Conservation (phyloP, 2,329 filamentous ascomycete genomes). For the Colletotrichum scovillei region DNA sequence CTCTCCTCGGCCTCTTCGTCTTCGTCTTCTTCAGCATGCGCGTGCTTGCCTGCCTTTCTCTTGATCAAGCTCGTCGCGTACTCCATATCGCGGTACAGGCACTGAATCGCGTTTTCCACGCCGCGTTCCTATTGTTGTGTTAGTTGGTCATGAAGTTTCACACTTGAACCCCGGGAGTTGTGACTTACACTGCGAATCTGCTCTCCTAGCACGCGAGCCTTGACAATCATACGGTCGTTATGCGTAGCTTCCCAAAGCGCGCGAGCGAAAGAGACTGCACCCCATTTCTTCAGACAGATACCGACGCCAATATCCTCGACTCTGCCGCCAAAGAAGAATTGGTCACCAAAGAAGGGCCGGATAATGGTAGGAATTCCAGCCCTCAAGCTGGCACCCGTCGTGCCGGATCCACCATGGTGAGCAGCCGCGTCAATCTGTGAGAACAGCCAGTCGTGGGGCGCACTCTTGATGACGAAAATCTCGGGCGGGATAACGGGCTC, state of each 20-base stretch:
- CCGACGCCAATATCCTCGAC: slow-evolving; percentile 96
- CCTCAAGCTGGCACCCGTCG: slow-evolving; percentile 90
- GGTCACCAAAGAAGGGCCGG: slow-evolving; percentile 97
- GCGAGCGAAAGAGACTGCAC: slow-evolving; percentile 84
- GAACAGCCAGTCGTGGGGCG: slow-evolving; percentile 98
- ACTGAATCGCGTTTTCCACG: slow-evolving; percentile 89
- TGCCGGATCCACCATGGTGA: slow-evolving; percentile 95
- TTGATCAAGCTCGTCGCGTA: slow-evolving; percentile 89
- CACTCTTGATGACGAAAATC: slow-evolving; percentile 88
- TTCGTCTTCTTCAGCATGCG: slow-evolving; percentile 56
- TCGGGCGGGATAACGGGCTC: slow-evolving; percentile 78
- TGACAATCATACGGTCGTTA: slow-evolving; percentile 90
- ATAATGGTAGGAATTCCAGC: slow-evolving; percentile 95
- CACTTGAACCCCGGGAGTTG: not conserved
- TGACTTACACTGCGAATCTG: slow-evolving; percentile 83
- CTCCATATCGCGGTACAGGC: slow-evolving; percentile 93
- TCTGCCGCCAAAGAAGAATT: slow-evolving; percentile 92
- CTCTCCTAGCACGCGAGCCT: slow-evolving; percentile 84
- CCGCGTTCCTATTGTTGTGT: slow-evolving; percentile 78
- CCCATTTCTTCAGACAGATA: slow-evolving; percentile 88
- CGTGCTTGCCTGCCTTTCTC: slow-evolving; percentile 66
- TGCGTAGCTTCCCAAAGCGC: slow-evolving; percentile 93
- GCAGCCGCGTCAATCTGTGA: slow-evolving; percentile 91
- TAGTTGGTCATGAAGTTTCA: slow-evolving; percentile 36
- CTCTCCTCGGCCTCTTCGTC: slow-evolving; percentile 78